Conservation (phyloP, 2,329 filamentous ascomycete genomes). For the Purpureocillium takamizusanense region DNA sequence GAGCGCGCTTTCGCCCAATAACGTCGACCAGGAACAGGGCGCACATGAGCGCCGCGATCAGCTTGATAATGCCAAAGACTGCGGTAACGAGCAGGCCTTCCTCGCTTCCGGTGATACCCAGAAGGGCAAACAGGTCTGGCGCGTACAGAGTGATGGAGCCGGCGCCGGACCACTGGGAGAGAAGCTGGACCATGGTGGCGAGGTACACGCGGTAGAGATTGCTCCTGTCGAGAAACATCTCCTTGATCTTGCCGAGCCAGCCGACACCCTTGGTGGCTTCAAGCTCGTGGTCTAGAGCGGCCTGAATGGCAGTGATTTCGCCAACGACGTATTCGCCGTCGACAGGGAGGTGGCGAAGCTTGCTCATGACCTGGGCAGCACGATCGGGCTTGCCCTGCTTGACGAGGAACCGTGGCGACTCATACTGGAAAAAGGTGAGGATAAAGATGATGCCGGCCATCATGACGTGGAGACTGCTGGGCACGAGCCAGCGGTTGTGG, state of each 20-base stretch:
- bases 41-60: conserved; percentile 56
- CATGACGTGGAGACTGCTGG: conserved; percentile 68
- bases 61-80: conserved; percentile 69
- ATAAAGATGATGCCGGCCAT: conserved; percentile 64
- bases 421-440: conserved; percentile 59
- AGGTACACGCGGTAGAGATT: conserved; percentile 70
- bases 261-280: conserved; percentile 60
- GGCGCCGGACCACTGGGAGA: conserved; percentile 67
- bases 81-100: conserved; percentile 66
- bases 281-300: conserved; percentile 58
- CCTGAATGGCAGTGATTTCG: conserved; percentile 57
- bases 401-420: conserved; percentile 63
- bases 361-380: conserved; percentile 45
- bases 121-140: conserved; percentile 60
- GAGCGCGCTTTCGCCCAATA: conserved; percentile 63
- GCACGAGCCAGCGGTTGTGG: conserved; percentile 51
- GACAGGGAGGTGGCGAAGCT: conserved; percentile 47
- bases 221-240: conserved; percentile 56
- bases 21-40: conserved; percentile 73
- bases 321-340: conserved; percentile 52
- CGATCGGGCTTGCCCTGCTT: conserved; percentile 53
- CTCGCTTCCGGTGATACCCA: conserved; percentile 59
- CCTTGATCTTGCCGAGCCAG: conserved; percentile 57
- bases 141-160: conserved; percentile 71
- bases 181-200: conserved; percentile 57